Evolutionary conservation across 2,329 filamentous ascomycete species (phyloP).

Genomic region (Trichoderma hamatum): DNA sequence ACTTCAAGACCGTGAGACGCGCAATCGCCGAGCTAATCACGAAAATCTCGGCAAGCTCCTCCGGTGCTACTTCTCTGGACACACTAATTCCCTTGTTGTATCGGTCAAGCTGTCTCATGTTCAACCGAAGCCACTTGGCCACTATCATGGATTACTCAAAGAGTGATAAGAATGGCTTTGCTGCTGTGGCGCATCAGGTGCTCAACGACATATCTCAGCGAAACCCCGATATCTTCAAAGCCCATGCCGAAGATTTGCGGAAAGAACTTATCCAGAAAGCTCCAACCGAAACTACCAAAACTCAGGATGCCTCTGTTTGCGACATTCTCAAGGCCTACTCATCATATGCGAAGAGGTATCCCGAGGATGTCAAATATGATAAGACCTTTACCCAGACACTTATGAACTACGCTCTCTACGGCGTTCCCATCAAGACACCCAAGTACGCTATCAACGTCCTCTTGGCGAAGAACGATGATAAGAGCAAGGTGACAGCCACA

Average conservation of each 20-base stretch:
- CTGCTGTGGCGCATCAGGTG: constrained; percentile 80
- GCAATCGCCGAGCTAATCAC: constrained; percentile 89
- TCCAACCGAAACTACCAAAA: constrained; percentile 66
- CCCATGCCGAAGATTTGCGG: constrained; percentile 88
- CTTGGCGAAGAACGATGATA: constrained; percentile 72
- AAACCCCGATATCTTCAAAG: constrained; percentile 88
- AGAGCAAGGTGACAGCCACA: constrained; percentile 78
- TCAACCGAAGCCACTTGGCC: constrained; percentile 91
- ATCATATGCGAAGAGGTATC: constrained; percentile 84
- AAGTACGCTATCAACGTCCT: constrained; percentile 95
- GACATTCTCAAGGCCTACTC: constrained; percentile 94
- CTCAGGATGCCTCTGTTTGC: constrained; percentile 74
- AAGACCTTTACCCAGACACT: constrained; percentile 80
- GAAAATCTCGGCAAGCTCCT: constrained; percentile 70
- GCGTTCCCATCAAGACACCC: constrained; percentile 77
- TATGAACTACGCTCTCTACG: constrained; percentile 80
- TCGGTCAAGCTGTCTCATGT: constrained; percentile 79
- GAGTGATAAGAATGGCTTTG: constrained; percentile 78
- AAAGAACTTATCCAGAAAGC: constrained; percentile 81
- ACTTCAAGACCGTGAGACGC: constrained; percentile 88
- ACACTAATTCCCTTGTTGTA: constrained; percentile 83
- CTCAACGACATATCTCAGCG: constrained; percentile 88
- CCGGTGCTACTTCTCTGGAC: constrained; percentile 69
- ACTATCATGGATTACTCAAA: constrained; percentile 87
- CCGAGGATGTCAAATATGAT: constrained; percentile 79